phyloP scores from a whole-genome alignment of 306 rosid species.

The Begonia masoniana region DNA sequence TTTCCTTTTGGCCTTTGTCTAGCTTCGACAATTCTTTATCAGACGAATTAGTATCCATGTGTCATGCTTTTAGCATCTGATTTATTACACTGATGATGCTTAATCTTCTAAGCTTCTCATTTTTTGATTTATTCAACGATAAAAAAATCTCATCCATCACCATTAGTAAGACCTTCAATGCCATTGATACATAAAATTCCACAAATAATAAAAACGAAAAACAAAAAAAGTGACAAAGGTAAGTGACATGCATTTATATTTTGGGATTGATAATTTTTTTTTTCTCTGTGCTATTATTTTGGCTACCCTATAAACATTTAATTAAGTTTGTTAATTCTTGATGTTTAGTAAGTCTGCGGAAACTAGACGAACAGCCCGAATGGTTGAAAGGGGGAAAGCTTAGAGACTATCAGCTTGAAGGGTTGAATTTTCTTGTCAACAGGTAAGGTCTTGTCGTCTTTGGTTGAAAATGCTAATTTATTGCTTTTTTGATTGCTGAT shows the following conservation, averaged over 20 bases:
- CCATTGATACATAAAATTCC: background rate
- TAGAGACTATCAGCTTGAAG: slow-evolving; percentile 99
- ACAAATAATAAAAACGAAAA: background rate
- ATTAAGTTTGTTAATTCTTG: slow-evolving; percentile 3
- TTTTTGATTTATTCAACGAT: slow-evolving; percentile 35
- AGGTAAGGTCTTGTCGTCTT: slow-evolving; percentile 32
- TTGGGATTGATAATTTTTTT: background rate
- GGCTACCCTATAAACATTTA: background rate
- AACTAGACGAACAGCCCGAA: slow-evolving; percentile 95
- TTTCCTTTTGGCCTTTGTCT: too few relatives aligned
- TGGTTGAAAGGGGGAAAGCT: slow-evolving; percentile 98
- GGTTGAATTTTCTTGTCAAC: slow-evolving; percentile 97
- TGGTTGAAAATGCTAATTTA: background rate
- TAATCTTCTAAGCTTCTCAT: too few relatives aligned
- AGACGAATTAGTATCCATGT: background rate
- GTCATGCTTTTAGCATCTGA: too few relatives aligned
- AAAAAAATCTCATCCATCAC: slow-evolving; percentile 17
- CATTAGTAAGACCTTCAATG: slow-evolving; percentile 16
- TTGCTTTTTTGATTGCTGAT: slow-evolving; percentile 3
- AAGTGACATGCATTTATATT: slow-evolving; percentile 5
- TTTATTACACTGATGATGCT: too few relatives aligned
- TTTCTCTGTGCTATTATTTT: background rate
- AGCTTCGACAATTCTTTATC: slow-evolving; percentile 11
- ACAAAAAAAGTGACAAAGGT: background rate
- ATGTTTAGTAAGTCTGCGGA: slow-evolving; percentile 83